Evolutionary conservation across 2,329 filamentous ascomycete species (phyloP).

Genomic region (Pseudocercospora vitis): DNA sequence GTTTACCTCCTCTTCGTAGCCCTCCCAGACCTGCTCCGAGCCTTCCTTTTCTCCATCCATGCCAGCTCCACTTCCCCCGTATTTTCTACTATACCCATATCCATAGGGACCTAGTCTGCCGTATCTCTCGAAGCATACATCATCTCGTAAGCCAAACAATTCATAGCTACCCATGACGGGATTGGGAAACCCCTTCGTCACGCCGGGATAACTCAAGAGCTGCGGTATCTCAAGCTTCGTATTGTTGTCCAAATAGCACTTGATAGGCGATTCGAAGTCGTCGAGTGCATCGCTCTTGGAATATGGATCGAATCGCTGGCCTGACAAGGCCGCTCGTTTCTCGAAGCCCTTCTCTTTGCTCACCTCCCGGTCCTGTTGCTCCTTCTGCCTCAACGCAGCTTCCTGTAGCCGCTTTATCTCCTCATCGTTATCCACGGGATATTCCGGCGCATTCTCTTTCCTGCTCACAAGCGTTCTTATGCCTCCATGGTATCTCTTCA

Average conservation of each 20-base stretch:
- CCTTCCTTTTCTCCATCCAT: constrained; percentile 81
- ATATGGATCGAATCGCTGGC: constrained; percentile 64
- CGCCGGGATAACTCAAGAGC: constrained; percentile 72
- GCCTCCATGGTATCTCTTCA: constrained; percentile 88
- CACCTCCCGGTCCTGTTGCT: constrained; percentile 40
- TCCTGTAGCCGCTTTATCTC: constrained; percentile 45
- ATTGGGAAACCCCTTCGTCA: constrained; percentile 81
- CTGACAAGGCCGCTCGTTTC: constrained; percentile 30
- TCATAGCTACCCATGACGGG: constrained; percentile 85
- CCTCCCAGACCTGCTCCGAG: constrained; percentile 71
- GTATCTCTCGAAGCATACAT: constrained; percentile 91
- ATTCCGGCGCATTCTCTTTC: constrained; percentile 72
- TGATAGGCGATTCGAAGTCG: constrained; percentile 61
- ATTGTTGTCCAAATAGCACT: constrained; percentile 75
- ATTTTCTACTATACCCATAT: constrained; percentile 75
- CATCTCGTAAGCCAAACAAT: constrained; percentile 72
- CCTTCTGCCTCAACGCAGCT: constrained; percentile 38
- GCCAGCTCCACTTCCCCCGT: constrained; percentile 80
- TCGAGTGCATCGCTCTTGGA: constrained; percentile 54
- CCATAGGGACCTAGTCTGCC: constrained; percentile 88
- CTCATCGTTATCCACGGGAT: constrained; percentile 70
- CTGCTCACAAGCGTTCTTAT: constrained; percentile 68
- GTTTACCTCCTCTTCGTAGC: constrained; percentile 68
- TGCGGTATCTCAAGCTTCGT: constrained; percentile 66
- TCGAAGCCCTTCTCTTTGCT: constrained; percentile 37